Evolutionary conservation across 108 stramenopile genomes (phyloP).

Genomic region (Cyclotella cryptica): DNA sequence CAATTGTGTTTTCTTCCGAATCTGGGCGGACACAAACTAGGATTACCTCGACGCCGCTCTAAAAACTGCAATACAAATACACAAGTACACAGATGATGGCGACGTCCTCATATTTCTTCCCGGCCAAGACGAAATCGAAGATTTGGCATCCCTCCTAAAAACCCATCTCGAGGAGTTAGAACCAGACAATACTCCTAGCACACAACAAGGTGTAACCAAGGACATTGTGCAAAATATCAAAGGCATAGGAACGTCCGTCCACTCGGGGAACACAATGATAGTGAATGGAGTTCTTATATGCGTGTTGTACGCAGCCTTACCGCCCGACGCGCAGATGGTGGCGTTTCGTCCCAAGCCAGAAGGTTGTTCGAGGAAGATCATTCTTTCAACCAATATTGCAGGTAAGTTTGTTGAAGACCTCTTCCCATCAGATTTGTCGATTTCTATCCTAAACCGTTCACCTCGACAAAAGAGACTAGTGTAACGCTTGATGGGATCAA

Average conservation of each 20-base stretch:
- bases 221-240: slow-evolving; percentile 67
- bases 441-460: background rate
- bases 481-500: slow-evolving; percentile 94
- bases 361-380: slow-evolving; percentile 82
- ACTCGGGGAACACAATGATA: slow-evolving; percentile 57
- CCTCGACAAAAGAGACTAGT: slow-evolving; percentile 84
- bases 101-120: slow-evolving; percentile 97
- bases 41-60: slow-evolving; percentile 89
- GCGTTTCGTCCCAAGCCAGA: slow-evolving; percentile 79
- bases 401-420: slow-evolving; percentile 17
- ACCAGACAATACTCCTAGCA: slow-evolving; percentile 11
- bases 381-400: slow-evolving; percentile 95
- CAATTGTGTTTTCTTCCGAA: background rate
- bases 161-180: slow-evolving; percentile 72
- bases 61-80: slow-evolving; percentile 88
- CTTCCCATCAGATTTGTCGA: background rate
- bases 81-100: slow-evolving; percentile 72
- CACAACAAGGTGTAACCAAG: slow-evolving; percentile 5
- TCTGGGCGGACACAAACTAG: slow-evolving; percentile 5
- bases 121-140: slow-evolving; percentile 96
- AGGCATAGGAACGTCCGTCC: slow-evolving; percentile 69
- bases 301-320: slow-evolving; percentile 80
- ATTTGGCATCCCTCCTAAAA: slow-evolving; percentile 72
- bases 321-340: slow-evolving; percentile 77
- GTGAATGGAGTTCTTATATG: slow-evolving; percentile 83